phyloP scores from a whole-genome alignment of 306 rosid genomes.

The Styphnolobium japonicum region DNA sequence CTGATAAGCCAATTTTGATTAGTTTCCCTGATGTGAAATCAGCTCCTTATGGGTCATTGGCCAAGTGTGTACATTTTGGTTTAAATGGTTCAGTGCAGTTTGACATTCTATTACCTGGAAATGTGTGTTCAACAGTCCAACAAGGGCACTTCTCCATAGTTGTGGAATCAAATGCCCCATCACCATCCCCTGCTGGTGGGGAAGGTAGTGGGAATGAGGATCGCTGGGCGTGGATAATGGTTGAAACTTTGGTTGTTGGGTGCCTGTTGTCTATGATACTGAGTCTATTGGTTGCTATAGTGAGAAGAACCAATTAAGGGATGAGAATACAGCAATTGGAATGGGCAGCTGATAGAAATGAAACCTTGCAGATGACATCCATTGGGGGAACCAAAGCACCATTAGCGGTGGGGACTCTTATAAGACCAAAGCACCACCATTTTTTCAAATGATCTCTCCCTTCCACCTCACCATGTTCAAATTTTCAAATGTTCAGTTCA shows the following conservation, averaged over 20 bases:
- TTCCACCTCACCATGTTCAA: no score
- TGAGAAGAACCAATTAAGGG: background rate
- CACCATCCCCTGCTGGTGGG: background rate
- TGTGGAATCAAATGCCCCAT: slow-evolving; percentile 36
- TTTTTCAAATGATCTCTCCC: no score
- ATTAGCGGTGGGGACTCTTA: slow-evolving; percentile 43
- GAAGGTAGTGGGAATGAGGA: background rate
- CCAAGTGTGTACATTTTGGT: slow-evolving; percentile 52
- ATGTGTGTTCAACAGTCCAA: slow-evolving; percentile 38
- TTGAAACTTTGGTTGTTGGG: slow-evolving; percentile 33
- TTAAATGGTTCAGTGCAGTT: slow-evolving; percentile 45
- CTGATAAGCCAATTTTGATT: slow-evolving; percentile 35
- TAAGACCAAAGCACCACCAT: slow-evolving; percentile 40
- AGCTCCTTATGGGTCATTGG: slow-evolving; percentile 3
- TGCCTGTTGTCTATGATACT: slow-evolving; percentile 10
- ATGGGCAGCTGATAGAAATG: slow-evolving; percentile 17
- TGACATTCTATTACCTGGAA: slow-evolving; percentile 30
- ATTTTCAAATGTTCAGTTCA: no score
- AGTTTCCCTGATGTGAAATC: slow-evolving; percentile 28
- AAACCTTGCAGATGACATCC: slow-evolving; percentile 5
- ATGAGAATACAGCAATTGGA: slow-evolving; percentile 34
- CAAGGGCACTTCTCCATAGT: slow-evolving; percentile 60
- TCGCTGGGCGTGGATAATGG: slow-evolving; percentile 21
- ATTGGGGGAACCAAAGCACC: slow-evolving; percentile 44
- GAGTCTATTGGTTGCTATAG: slow-evolving; percentile 5